Base-by-base conservation (phyloP, 1,284 basidiomycete species). In the Austropuccinia psidii region DNA sequence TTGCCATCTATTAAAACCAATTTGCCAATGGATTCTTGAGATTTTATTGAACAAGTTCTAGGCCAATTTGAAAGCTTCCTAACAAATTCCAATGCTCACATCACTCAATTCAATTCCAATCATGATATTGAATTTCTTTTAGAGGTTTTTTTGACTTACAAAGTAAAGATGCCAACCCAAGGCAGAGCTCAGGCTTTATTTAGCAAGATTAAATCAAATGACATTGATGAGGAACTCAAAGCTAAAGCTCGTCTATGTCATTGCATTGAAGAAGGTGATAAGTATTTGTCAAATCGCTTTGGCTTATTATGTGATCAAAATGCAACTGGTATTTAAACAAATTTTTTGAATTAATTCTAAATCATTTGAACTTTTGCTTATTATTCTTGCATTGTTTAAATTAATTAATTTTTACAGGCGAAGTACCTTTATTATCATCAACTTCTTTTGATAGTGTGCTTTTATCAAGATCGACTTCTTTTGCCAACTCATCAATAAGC, bases 231-330 rank as follows among this genome's bases (percentile, higher is more conserved):
- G 41, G 31, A 60, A 27, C 31, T n/a, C 11, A 35, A 43, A 15
- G 21, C 41, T n/a, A 47, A 57, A 7, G 27, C 45, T 27, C 57
- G 69, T 11, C 41, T 73, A 11, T n/a, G 64, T 21, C 58, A 64
- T 62, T 73, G 64, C 21, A 54, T 52, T 35, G n/a, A 73, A 62
- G 58, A 73, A 37, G 68, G 55, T 17, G 45, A 47, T 24, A 58
- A 60, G 13, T 61, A 70, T 50, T 21, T 61, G 21, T 43, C 68
- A 4, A 70, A 70, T 61, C 68, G 68, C 45, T 70, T 70, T 47
- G 55, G 68, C 33, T 31, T 50, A 31, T 41, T 70, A 21, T 29
- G 68, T 35, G 54, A 70, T 47, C 39, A 35, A 55, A 58, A 41
- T 24, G 24, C 60, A 11, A 29, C 43, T 7, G 7, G 24, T 39